Percentiles rank a stretch among this genome's conserved stretches.
Conservation (phyloP, 139 green algal genomes). For the Chlorella sp. region DNA sequence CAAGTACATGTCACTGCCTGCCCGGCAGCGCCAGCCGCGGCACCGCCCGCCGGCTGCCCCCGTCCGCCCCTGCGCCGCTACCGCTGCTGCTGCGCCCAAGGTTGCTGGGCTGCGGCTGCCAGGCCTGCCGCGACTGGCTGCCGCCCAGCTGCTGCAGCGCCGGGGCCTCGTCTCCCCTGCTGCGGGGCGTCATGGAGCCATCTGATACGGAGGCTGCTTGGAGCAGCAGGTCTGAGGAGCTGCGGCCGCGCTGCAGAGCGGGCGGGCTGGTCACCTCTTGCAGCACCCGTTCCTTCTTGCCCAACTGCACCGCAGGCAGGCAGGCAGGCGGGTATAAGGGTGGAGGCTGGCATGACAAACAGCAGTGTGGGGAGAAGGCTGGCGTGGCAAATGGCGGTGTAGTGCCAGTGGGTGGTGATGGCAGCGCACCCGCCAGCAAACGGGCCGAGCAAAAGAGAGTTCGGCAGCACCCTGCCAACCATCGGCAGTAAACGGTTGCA, state of each 20-base stretch:
- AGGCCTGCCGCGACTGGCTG: not conserved
- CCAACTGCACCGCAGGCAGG: too few species aligned
- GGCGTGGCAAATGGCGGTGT: too few species aligned
- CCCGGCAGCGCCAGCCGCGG: conserved; percentile 12
- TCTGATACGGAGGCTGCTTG: not conserved
- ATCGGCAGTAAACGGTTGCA: too few species aligned
- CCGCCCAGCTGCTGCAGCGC: not conserved
- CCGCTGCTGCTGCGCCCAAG: not conserved
- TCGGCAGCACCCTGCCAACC: too few species aligned
- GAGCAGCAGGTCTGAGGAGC: not conserved
- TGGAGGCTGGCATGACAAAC: too few species aligned
- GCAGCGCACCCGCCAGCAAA: too few species aligned
- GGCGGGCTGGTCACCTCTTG: conserved; percentile 22
- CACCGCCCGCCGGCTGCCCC: not conserved
- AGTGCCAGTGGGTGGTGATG: too few species aligned
- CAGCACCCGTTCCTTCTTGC: conserved; percentile 32
- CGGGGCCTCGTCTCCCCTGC: not conserved
- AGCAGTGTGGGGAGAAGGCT: too few species aligned
- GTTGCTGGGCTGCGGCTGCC: conserved; percentile 12
- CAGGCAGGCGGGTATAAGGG: too few species aligned
- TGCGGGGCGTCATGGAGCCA: not conserved
- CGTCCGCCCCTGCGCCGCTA: not conserved
- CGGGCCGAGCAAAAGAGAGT: too few species aligned
- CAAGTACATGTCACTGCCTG: not conserved
- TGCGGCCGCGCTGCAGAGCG: conserved; percentile 1